phyloP scores from a whole-genome alignment of 169 alveolate genomes.

The Eimeria acervulina region DNA sequence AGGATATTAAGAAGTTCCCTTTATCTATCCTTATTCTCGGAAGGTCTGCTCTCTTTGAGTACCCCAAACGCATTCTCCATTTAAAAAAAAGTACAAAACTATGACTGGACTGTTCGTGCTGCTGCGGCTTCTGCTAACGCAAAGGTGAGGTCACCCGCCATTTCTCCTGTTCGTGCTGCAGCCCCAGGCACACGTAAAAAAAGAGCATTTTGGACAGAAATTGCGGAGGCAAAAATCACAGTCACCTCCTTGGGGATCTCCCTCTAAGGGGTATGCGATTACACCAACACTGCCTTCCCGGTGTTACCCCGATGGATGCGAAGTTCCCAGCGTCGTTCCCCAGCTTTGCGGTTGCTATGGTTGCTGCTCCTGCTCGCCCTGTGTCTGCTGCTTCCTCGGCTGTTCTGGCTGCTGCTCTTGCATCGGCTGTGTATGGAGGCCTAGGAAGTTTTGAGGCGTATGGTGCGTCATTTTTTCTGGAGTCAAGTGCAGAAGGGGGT shows the following conservation, averaged over 20 bases:
- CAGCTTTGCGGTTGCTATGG: neutral
- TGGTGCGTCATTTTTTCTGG: slow-evolving; percentile 36
- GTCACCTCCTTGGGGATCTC: neutral
- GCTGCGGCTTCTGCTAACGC: no score
- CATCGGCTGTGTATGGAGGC: neutral
- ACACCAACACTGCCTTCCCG: neutral
- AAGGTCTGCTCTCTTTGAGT: neutral
- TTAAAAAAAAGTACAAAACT: neutral
- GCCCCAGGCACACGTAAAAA: neutral
- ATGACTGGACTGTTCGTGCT: neutral
- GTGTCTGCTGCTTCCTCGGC: neutral
- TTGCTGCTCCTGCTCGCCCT: neutral
- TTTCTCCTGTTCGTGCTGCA: neutral
- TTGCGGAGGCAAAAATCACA: neutral
- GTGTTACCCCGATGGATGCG: neutral
- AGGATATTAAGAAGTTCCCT: neutral
- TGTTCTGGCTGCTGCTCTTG: neutral
- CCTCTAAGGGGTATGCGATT: no score
- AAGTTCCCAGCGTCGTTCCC: neutral
- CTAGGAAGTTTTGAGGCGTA: slow-evolving; percentile 31
- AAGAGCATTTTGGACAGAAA: neutral
- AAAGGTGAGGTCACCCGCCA: neutral
- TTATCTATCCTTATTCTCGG: neutral
- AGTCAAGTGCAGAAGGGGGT: slow-evolving; percentile 14
- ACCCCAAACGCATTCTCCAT: neutral